Percentiles rank a stretch among this genome's conserved stretches.
These are phyloP conservation scores for Colletotrichum somersetense DNA, from an alignment of 2,329 filamentous ascomycete genomes.

Conservation along the genomic window DNA sequence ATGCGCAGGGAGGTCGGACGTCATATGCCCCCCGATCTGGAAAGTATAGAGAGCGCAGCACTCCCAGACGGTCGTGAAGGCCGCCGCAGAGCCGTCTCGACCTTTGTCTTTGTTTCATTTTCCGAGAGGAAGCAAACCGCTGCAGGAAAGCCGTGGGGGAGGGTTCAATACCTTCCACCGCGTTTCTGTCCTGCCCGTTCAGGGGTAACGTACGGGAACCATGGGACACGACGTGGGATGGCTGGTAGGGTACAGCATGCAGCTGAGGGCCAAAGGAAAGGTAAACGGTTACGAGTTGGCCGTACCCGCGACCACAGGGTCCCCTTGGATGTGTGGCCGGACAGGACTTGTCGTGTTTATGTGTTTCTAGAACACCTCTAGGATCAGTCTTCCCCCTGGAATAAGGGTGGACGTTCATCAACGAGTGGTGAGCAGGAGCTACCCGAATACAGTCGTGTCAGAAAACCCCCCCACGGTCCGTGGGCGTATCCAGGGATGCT, in stretches of 20 bases:
- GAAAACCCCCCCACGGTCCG: not conserved
- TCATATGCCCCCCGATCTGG: not conserved
- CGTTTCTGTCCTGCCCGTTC: not conserved
- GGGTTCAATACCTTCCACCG: not conserved
- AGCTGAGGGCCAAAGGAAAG: not conserved
- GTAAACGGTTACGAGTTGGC: not conserved
- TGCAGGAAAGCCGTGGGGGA: not conserved
- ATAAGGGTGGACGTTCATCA: not conserved
- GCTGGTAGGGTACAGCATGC: not conserved
- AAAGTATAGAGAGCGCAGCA: not conserved
- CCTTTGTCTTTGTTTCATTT: not conserved
- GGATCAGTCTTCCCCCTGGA: not conserved
- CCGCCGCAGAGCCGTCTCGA: not conserved
- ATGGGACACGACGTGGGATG: not conserved
- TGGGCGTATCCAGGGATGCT: not conserved
- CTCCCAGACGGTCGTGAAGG: no score
- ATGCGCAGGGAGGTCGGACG: not conserved
- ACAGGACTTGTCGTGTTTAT: not conserved
- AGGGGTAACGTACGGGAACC: not conserved
- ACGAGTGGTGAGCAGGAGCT: not conserved
- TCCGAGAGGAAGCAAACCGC: not conserved
- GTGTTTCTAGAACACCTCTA: not conserved
- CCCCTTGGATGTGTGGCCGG: not conserved
- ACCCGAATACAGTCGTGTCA: not conserved
- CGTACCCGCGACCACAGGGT: no score